Conservation (phyloP, 331 rosid genomes). For the Erythrophleum ivorense region DNA sequence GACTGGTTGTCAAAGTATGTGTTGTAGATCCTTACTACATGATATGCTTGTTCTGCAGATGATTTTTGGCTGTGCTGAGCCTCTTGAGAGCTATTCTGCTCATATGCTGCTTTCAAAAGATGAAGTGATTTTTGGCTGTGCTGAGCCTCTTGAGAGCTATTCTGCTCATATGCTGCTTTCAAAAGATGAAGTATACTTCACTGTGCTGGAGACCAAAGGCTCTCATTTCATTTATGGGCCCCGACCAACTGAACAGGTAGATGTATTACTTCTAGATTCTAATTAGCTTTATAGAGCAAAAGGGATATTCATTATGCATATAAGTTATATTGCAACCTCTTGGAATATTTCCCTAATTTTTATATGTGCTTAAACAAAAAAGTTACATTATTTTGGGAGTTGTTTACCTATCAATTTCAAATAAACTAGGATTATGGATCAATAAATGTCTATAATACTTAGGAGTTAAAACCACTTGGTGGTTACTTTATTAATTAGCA, state of each 20-base stretch:
- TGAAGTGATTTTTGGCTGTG: conserved; percentile 84
- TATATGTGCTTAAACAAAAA: conserved; percentile 21
- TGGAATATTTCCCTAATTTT: conserved; percentile 20
- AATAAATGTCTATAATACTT: conserved; percentile 26
- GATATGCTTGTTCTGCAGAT: conserved; percentile 64
- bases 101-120: conserved; percentile 88
- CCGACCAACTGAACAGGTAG: conserved; percentile 82
- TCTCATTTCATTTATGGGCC: conserved; percentile 78
- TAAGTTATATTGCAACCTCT: neutral
- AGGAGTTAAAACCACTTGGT: neutral
- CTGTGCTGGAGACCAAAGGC: conserved; percentile 80
- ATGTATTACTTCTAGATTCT: conserved; percentile 35
- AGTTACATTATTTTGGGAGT: conserved; percentile 4
- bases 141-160: conserved; percentile 90
- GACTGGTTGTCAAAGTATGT: conserved; percentile 36
- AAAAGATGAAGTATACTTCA: conserved; percentile 87
- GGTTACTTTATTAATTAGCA: conserved; percentile 14
- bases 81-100: conserved; percentile 93
- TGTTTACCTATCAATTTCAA: conserved; percentile 23
- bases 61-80: conserved; percentile 81
- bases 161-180: conserved; percentile 88
- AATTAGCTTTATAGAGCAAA: conserved; percentile 15
- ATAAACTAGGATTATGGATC: conserved; percentile 18
- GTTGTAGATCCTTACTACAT: conserved; percentile 42
- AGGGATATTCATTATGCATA: neutral